Conservation (phyloP, 73 alveolate species). For the Tetrahymena thermophila region DNA sequence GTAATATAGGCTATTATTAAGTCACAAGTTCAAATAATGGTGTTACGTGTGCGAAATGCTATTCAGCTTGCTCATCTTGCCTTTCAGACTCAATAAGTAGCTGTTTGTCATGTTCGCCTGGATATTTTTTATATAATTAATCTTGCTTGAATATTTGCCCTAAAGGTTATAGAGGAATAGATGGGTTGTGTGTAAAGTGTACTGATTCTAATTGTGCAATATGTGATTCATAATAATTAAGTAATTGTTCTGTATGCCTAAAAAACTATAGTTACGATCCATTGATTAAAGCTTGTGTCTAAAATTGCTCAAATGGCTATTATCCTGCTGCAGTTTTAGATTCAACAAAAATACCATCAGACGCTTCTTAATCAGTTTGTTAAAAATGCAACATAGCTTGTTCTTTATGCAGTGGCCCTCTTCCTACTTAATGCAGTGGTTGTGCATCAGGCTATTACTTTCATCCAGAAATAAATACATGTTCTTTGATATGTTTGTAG, state of each 20-base stretch:
- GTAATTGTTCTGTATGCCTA: not conserved
- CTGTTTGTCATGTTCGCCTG: not conserved
- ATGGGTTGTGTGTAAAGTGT: not conserved
- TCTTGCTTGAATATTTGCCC: not conserved
- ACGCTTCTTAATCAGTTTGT: not conserved
- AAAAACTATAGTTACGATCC: not conserved
- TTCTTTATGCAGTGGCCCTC: not conserved
- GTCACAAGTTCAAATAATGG: not conserved
- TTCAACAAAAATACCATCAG: not conserved
- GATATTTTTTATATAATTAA: not conserved
- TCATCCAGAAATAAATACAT: not conserved
- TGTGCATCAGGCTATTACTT: not conserved
- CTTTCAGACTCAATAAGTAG: not conserved
- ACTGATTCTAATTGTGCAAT: not conserved
- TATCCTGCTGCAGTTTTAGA: not conserved
- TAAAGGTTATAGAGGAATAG: not conserved
- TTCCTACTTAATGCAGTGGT: not conserved
- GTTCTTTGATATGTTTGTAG: not conserved
- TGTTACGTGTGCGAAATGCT: not conserved
- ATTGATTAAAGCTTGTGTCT: not conserved
- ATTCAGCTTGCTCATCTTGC: not conserved
- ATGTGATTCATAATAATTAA: not conserved
- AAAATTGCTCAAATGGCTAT: not conserved
- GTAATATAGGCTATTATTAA: not conserved
- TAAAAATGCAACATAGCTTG: not conserved